Evolutionary conservation across 305 asterid genomes (phyloP), one percentile per base, ranked within the genome.

Genomic region (Withania somnifera): DNA sequence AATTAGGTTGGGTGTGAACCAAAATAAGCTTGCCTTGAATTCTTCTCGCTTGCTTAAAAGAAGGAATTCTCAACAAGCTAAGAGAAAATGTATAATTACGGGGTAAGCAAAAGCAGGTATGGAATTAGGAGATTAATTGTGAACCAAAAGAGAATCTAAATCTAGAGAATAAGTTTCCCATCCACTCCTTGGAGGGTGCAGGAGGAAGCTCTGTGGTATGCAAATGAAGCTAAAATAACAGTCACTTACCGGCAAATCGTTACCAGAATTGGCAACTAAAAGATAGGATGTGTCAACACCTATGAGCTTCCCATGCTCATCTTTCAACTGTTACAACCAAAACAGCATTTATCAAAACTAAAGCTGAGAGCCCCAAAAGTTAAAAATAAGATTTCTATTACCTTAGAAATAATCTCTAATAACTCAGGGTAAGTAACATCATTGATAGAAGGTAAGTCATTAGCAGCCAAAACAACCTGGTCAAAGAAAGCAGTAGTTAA

Each of bases 401-500:
- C 99, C 98, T 93, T 92, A 9, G 90, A 86, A 82, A 96, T 82
- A 83, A 94, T 88, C 85, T 96, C 95, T 83, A 92, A 67, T 83
- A 96, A 89, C 88, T 96, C 98, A 1, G 86, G 75, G 86, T 93
- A 90, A 75, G 97, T 94, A 84, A 96, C 92, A 80, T 96, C 99
- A 82, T 96, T 96, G 85, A 96, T 96, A 68, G 99, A 94, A 80
- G 99, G 99, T 86, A 93, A 84, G 84, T 94, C 98, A 86, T 96
- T 94, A 83, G 98, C 98, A 13, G 98, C 95, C 90, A 96, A 88
- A 71, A 96, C 91, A 80, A 96, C 99, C 98, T 95, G 93, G 77
- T 42, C 50, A 83, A 86, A 84, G 57, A 61, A 40, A 79, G 50
- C 34, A 11, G 42, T 26, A 79, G 26, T 3, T 45, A 47, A 64